Base-by-base conservation (phyloP, 345 rosid genomes). In the Eucalyptus sideroxylon region DNA sequence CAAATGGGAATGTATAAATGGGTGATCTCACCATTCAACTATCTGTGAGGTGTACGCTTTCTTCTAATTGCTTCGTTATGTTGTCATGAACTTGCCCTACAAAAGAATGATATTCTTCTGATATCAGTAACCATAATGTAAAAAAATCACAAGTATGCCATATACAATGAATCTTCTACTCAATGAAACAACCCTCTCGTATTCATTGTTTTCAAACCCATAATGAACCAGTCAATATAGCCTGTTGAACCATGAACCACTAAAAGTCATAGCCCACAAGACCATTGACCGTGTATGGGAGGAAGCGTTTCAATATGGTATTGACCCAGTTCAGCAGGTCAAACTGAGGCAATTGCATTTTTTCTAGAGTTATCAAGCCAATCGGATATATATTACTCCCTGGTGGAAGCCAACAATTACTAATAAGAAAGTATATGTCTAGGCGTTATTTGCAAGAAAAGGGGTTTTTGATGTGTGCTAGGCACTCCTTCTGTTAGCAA, bases 21-120 rank as follows among this genome's bases (percentile, higher is more conserved):
- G 19, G 44, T 27, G 55, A 45, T 88, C 83, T 56, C 51, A 86
- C 34, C 40, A 51, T 81, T 87, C 89, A 90, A 88, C 81, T 88
- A 85, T 80, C 88, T 89, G 49, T 37, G 27, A 86, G 86, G 65
- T 69, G 87, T 87, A 91, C 77, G 44, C 89, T 88, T 88, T 49
- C 91, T 86, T 88, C 86, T 92, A 92, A 89, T 81, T 91, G 91
- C 92, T 92, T 93, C 82, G 88, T 86, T 83, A 87, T 87, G 13
- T 91, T 89, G 49, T 55, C 87, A 77, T 90, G 92, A 90, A 86
- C 89, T 90, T 91, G 95, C 59, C 94, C 95, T 94, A 69, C 59
- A 67, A 87, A 91, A 34, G 81, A 19, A 87, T 37, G 83, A 37
- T 37, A 77, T 77, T 77, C 83, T 77, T 77, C 83, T 37, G 16